phyloP scores from a whole-genome alignment of 2,329 filamentous ascomycete species.

The Dothidotthia symphoricarpi region DNA sequence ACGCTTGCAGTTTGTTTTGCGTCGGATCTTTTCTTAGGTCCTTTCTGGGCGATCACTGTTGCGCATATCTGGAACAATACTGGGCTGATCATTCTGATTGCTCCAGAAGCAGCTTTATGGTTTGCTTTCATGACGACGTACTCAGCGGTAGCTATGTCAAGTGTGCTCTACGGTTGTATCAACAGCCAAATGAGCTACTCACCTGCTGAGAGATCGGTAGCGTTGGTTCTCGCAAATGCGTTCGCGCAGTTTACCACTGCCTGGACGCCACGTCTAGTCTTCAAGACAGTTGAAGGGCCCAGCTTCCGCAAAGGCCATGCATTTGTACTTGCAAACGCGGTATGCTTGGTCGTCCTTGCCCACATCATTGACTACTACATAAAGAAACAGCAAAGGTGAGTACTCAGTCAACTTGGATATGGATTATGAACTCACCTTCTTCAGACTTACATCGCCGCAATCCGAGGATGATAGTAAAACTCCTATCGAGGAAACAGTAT shows the following conservation, averaged over 20 bases:
- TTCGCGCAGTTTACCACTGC: slow-evolving; percentile 57
- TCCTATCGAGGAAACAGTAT: slow-evolving; percentile 6
- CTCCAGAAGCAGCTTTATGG: slow-evolving; percentile 56
- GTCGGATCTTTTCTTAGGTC: slow-evolving; percentile 55
- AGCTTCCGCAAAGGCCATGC: slow-evolving; percentile 47
- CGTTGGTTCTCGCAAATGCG: slow-evolving; percentile 53
- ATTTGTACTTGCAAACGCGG: slow-evolving; percentile 43
- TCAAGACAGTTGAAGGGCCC: slow-evolving; percentile 48
- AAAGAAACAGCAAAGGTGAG: slow-evolving; percentile 12
- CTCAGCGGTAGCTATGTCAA: slow-evolving; percentile 53
- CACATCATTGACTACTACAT: slow-evolving; percentile 18
- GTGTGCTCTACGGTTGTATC: slow-evolving; percentile 57
- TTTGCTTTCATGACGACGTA: slow-evolving; percentile 55
- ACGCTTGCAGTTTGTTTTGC: slow-evolving; percentile 55
- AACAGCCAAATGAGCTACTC: slow-evolving; percentile 52
- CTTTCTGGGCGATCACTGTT: slow-evolving; percentile 56
- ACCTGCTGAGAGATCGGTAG: slow-evolving; percentile 51
- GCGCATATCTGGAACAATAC: slow-evolving; percentile 53
- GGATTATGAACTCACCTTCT: too few relatives aligned
- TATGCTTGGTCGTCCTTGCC: slow-evolving; percentile 36
- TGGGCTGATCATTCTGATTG: slow-evolving; percentile 56
- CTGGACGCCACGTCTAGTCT: slow-evolving; percentile 56
- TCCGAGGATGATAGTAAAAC: slow-evolving; percentile 9
- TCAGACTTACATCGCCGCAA: background rate
- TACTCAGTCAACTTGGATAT: background rate